Percentiles rank a stretch among this genome's conserved stretches.
Evolutionary conservation across 2,329 filamentous ascomycete species (phyloP).

Genomic region (Hypoxylon sp.): DNA sequence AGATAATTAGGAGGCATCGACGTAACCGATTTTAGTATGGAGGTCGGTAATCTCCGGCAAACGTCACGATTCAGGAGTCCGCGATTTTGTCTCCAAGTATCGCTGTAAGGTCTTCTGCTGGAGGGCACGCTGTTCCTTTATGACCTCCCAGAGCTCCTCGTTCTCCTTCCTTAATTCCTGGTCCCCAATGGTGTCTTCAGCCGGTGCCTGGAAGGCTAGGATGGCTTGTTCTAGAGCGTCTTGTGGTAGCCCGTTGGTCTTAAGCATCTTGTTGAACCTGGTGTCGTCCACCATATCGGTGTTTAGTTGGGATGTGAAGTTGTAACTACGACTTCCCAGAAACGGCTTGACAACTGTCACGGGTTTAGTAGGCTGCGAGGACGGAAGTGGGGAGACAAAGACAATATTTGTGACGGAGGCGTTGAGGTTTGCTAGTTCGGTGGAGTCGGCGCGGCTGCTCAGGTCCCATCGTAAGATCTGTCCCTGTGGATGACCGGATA

Average conservation of each 20-base stretch:
- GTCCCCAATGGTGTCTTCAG: slow-evolving; percentile 51
- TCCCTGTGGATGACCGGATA: slow-evolving; percentile 86
- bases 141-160: slow-evolving; percentile 62
- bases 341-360: slow-evolving; percentile 85
- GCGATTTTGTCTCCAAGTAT: slow-evolving; percentile 52
- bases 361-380: slow-evolving; percentile 65
- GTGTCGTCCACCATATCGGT: slow-evolving; percentile 59
- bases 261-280: slow-evolving; percentile 63
- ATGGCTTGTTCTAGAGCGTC: slow-evolving; percentile 67
- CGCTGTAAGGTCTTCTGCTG: slow-evolving; percentile 59
- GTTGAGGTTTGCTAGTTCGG: slow-evolving; percentile 79
- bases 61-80: slow-evolving; percentile 43
- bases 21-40: neutral
- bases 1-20: neutral
- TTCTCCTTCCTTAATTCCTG: slow-evolving; percentile 60
- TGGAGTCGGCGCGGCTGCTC: slow-evolving; percentile 76
- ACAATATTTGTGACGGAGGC: slow-evolving; percentile 85
- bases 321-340: slow-evolving; percentile 75
- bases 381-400: slow-evolving; percentile 76
- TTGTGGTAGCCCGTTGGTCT: slow-evolving; percentile 63
- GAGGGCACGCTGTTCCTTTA: slow-evolving; percentile 61
- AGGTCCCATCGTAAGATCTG: slow-evolving; percentile 87
- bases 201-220: slow-evolving; percentile 60
- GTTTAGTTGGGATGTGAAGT: slow-evolving; percentile 75
- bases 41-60: neutral